phyloP scores from a whole-genome alignment of 2,329 filamentous ascomycete genomes.

The Golovinomyces cichoracearum region DNA sequence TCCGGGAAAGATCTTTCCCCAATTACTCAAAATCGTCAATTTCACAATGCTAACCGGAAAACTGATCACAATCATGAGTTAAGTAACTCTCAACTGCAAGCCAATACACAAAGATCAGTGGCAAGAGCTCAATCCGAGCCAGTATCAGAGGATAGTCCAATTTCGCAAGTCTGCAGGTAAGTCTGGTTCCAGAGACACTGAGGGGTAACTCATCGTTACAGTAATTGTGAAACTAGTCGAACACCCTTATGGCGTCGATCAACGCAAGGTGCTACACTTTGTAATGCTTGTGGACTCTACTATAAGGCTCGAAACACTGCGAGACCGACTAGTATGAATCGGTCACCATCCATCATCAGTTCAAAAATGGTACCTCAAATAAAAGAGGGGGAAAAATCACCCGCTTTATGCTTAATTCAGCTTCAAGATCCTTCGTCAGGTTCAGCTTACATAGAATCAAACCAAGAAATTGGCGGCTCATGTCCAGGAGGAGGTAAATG shows the following conservation, averaged over 20 bases:
- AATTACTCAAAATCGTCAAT: not conserved
- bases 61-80: not conserved
- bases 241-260: slow-evolving; percentile 89
- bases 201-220: slow-evolving; percentile 18
- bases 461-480: slow-evolving; percentile 53
- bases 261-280: slow-evolving; percentile 79
- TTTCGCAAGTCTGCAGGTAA: slow-evolving; percentile 48
- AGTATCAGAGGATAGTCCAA: slow-evolving; percentile 15
- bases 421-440: slow-evolving; percentile 17
- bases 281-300: slow-evolving; percentile 91
- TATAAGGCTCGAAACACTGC: slow-evolving; percentile 78
- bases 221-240: slow-evolving; percentile 82
- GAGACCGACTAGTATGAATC: slow-evolving; percentile 72
- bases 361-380: slow-evolving; percentile 8
- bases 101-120: not conserved
- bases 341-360: slow-evolving; percentile 28
- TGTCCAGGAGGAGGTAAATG: slow-evolving; percentile 87
- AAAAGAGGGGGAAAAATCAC: slow-evolving; percentile 9
- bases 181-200: slow-evolving; percentile 8
- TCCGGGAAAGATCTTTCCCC: slow-evolving; percentile 8
- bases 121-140: not conserved
- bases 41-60: not conserved
- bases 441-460: slow-evolving; percentile 52
- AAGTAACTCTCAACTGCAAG: not conserved
- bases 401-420: slow-evolving; percentile 15